These are phyloP conservation scores for Fusarium nematophilum DNA, from an alignment of 2,329 filamentous ascomycete genomes.

Conservation along the genomic window DNA sequence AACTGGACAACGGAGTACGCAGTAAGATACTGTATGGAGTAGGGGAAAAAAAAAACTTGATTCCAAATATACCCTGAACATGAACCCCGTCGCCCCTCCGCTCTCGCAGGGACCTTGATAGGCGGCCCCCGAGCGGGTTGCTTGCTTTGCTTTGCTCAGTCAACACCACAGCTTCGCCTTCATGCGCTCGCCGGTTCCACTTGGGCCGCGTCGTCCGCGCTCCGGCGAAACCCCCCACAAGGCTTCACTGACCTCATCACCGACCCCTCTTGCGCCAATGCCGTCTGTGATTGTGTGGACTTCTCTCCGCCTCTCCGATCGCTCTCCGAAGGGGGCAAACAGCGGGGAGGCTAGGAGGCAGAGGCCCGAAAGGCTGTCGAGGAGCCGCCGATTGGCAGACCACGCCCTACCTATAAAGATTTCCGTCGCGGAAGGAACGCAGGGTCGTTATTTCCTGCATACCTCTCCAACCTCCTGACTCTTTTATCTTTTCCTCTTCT, in stretches of 20 bases:
- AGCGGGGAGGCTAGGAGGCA: conserved; percentile 8
- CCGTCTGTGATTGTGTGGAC: conserved; percentile 26
- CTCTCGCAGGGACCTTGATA: too few species aligned
- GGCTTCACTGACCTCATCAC: conserved; percentile 42
- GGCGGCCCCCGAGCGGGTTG: too few species aligned
- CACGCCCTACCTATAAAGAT: background rate
- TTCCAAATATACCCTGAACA: conserved; percentile 29
- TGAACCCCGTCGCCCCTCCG: background rate
- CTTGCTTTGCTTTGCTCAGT: conserved; percentile 6
- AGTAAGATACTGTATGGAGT: too few species aligned
- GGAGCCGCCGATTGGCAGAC: conserved; percentile 12
- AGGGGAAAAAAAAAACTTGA: conserved; percentile 4
- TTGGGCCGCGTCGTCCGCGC: conserved; percentile 32
- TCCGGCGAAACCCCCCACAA: conserved; percentile 39
- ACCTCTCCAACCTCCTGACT: conserved; percentile 11
- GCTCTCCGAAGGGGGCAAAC: conserved; percentile 34
- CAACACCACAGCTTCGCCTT: conserved; percentile 21
- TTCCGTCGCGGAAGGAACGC: conserved; percentile 9
- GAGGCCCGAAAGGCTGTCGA: background rate
- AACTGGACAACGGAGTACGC: too few species aligned
- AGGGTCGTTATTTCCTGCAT: conserved; percentile 19
- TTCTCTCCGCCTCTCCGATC: conserved; percentile 39
- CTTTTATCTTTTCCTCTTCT: conserved; percentile 5
- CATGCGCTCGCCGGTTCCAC: conserved; percentile 39
- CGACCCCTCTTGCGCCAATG: conserved; percentile 36